Percentiles rank a stretch among this genome's conserved stretches.
phyloP scores from a whole-genome alignment of 2,329 filamentous ascomycete species.

The Pestalotiopsis sp. region DNA sequence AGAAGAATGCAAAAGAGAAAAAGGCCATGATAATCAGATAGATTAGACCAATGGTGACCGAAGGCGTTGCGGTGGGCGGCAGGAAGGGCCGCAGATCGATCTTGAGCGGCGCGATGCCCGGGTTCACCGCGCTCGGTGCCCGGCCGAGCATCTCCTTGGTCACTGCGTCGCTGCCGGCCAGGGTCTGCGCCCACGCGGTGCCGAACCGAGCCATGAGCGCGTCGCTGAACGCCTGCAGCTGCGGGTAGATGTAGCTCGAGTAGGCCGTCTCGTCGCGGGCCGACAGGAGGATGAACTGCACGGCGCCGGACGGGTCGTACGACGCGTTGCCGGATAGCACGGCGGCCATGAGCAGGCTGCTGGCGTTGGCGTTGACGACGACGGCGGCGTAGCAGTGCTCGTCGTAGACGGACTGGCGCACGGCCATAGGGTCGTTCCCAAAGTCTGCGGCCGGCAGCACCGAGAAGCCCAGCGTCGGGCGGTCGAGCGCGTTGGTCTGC shows the following conservation, averaged over 20 bases:
- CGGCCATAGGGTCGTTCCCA: conserved; percentile 56
- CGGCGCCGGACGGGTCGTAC: conserved; percentile 63
- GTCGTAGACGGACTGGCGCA: conserved; percentile 62
- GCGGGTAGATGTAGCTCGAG: conserved; percentile 55
- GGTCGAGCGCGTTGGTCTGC: conserved; percentile 38
- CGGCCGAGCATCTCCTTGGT: conserved; percentile 29
- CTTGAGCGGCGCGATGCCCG: conserved; percentile 30
- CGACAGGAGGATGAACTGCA: conserved; percentile 58
- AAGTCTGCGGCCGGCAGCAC: conserved; percentile 53
- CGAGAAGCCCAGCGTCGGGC: conserved; percentile 51
- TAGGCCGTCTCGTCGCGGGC: conserved; percentile 60
- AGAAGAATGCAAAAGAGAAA: conserved; percentile 67
- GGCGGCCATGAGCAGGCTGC: conserved; percentile 57
- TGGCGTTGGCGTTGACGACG: conserved; percentile 66
- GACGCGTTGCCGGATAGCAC: conserved; percentile 56
- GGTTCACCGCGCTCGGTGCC: conserved; percentile 33
- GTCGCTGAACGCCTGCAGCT: conserved; percentile 49
- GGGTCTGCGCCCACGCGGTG: conserved; percentile 41
- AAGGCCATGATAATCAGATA: conserved; percentile 71
- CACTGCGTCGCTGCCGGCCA: conserved; percentile 42
- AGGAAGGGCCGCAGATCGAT: conserved; percentile 63
- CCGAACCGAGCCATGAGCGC: conserved; percentile 52
- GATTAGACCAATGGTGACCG: conserved; percentile 65
- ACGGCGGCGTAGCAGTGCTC: conserved; percentile 63
- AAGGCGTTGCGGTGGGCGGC: conserved; percentile 56